Percentiles rank a stretch among this genome's conserved stretches.
Evolutionary conservation across 2,329 filamentous ascomycete species (phyloP).

Genomic region (Neofusicoccum sp.): DNA sequence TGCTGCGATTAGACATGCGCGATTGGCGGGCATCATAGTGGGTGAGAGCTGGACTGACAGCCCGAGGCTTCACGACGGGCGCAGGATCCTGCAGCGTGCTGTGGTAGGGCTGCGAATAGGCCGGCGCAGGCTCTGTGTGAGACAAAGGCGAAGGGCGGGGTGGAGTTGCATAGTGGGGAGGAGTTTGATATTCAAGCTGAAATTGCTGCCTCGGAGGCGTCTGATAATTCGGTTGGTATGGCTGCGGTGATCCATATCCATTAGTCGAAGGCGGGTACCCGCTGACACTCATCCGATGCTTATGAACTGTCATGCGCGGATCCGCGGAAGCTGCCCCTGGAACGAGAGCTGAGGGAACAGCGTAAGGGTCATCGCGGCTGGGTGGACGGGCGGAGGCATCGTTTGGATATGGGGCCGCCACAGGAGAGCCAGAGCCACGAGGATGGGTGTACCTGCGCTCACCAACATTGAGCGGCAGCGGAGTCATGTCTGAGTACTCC

Average conservation of each 20-base stretch:
- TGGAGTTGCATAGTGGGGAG: constrained; percentile 33
- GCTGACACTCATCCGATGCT: constrained; percentile 21
- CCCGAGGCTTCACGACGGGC: constrained; percentile 43
- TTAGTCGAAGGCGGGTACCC: constrained; percentile 24
- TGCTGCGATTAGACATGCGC: constrained; percentile 45
- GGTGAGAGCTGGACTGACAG: constrained; percentile 43
- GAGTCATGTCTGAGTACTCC: constrained; percentile 27
- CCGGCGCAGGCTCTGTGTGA: constrained; percentile 27
- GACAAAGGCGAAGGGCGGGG: constrained; percentile 30
- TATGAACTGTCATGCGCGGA: constrained; percentile 22
- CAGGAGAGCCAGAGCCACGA: constrained; percentile 17
- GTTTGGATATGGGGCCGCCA: not conserved
- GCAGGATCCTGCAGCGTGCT: constrained; percentile 43
- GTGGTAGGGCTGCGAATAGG: constrained; percentile 44
- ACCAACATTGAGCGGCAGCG: constrained; percentile 33
- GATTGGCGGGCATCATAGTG: constrained; percentile 35
- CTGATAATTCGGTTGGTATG: constrained; percentile 20
- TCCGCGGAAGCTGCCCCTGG: constrained; percentile 24
- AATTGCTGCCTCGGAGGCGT: constrained; percentile 25
- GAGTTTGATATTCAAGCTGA: constrained; percentile 33
- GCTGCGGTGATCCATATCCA: constrained; percentile 24
- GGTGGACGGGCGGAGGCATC: not conserved
- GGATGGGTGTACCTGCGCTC: constrained; percentile 36
- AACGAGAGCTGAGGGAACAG: constrained; percentile 32
- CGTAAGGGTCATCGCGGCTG: constrained; percentile 16